Percentiles rank a stretch among this genome's conserved stretches.
Conservation (phyloP, 805 yeast species). For the Lachancea nothofagi region DNA sequence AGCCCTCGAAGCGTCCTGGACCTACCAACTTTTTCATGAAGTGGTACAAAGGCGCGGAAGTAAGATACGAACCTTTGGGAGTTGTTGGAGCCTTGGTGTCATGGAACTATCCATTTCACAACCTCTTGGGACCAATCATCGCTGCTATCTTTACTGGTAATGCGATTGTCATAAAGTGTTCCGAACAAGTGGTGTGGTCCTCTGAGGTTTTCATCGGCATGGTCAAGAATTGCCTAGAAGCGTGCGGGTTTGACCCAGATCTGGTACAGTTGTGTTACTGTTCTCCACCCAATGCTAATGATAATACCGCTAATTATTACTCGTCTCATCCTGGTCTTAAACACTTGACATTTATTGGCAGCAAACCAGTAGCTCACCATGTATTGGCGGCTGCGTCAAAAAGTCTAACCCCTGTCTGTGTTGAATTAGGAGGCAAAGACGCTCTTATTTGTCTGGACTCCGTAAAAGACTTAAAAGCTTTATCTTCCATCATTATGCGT, state of each 20-base stretch:
- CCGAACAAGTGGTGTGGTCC: conserved; percentile 95
- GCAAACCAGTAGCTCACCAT: conserved; percentile 88
- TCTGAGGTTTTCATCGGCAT: conserved; percentile 71
- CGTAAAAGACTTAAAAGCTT: conserved; percentile 47
- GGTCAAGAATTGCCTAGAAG: conserved; percentile 63
- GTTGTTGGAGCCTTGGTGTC: conserved; percentile 86
- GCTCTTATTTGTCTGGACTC: conserved; percentile 84
- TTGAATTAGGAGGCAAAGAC: conserved; percentile 96
- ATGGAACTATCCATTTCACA: conserved; percentile 98
- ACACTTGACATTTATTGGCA: conserved; percentile 93
- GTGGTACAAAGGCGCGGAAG: conserved; percentile 86
- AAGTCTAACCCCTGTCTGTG: conserved; percentile 89
- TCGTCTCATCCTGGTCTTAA: conserved; percentile 76
- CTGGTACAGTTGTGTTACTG: conserved; percentile 85
- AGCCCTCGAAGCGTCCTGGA: conserved; percentile 74
- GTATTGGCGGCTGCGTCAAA: conserved; percentile 80
- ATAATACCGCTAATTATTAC: conserved; percentile 63
- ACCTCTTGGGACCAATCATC: conserved; percentile 84
- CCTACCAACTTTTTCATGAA: conserved; percentile 76
- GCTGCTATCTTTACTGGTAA: conserved; percentile 90
- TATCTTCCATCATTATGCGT: conserved; percentile 80
- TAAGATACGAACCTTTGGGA: conserved; percentile 85
- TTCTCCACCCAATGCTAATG: conserved; percentile 54
- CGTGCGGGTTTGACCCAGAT: conserved; percentile 72
- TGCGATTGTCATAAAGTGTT: conserved; percentile 85